Evolutionary conservation across 805 yeast species (phyloP).

Genomic region (Starmerella sp.): DNA sequence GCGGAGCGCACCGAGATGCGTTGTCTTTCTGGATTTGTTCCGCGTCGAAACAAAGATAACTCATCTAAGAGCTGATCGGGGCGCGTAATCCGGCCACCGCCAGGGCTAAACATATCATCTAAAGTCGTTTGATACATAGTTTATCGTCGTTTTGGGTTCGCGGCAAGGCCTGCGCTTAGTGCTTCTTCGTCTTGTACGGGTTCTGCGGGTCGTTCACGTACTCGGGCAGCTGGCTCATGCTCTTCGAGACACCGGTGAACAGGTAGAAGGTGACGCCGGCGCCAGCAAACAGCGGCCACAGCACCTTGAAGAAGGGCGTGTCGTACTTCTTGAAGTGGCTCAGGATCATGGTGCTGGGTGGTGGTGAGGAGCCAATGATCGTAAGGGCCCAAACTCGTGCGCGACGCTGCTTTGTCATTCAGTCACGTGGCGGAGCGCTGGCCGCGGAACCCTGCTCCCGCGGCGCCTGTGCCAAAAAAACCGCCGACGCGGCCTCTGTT

Average conservation of each 20-base stretch:
- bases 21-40: too few relatives aligned
- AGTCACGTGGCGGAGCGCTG: background rate
- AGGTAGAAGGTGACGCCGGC: conserved; percentile 63
- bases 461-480: background rate
- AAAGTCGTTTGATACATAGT: background rate
- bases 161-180: conserved; percentile 1
- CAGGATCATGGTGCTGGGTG: background rate
- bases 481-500: background rate
- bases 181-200: conserved; percentile 52
- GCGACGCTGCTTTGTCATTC: background rate
- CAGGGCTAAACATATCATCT: background rate
- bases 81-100: too few relatives aligned
- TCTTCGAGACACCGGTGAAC: conserved; percentile 56
- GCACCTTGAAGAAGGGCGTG: conserved; percentile 51
- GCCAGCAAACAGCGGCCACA: conserved; percentile 85
- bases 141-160: background rate
- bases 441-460: background rate
- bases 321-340: conserved; percentile 32
- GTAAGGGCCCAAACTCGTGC: background rate
- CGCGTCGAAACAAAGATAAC: too few relatives aligned
- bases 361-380: background rate
- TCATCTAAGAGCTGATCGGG: too few relatives aligned
- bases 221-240: conserved; percentile 58
- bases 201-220: conserved; percentile 92
- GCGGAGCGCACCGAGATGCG: too few relatives aligned